Evolutionary conservation across 768 basidiomycete genomes (phyloP).

Genomic region (Boletellus sp.): DNA sequence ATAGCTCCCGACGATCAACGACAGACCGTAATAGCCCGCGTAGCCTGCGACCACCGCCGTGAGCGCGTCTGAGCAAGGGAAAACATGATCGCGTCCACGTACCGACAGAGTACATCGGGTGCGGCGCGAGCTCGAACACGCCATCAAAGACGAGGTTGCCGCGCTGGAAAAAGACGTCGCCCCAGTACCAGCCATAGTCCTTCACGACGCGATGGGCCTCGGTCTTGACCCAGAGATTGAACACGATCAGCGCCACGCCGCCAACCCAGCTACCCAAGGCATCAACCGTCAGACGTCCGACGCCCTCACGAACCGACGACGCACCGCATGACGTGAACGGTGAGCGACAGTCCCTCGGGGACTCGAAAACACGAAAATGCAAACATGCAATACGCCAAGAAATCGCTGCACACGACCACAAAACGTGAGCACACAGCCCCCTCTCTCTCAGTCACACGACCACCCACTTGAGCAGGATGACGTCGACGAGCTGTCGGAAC

Average conservation of each 20-base stretch:
- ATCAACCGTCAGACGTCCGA: slow-evolving; percentile 2
- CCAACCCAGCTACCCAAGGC: slow-evolving; percentile 70
- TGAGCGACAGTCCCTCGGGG: slow-evolving; percentile 68
- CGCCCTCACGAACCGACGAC: slow-evolving; percentile 13
- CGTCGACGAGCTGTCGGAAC: slow-evolving; percentile 93
- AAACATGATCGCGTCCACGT: slow-evolving; percentile 25
- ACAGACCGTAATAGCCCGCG: slow-evolving; percentile 96
- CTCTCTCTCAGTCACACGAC: slow-evolving; percentile 33
- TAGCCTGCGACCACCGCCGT: slow-evolving; percentile 52
- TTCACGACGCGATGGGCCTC: slow-evolving; percentile 98
- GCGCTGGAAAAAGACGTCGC: slow-evolving; percentile 89
- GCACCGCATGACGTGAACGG: slow-evolving; percentile 76
- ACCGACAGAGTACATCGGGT: slow-evolving; percentile 95
- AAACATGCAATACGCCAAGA: slow-evolving; percentile 92
- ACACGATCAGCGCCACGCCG: slow-evolving; percentile 79
- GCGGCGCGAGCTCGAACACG: slow-evolving; percentile 91
- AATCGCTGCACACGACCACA: slow-evolving; percentile 58
- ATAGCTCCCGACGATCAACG: slow-evolving; percentile 85
- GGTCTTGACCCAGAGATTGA: slow-evolving; percentile 98
- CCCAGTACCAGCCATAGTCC: slow-evolving; percentile 99
- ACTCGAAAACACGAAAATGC: slow-evolving; percentile 90
- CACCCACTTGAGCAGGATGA: slow-evolving; percentile 89
- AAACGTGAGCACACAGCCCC: not conserved
- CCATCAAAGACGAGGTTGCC: slow-evolving; percentile 94
- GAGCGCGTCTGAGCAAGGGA: not conserved